Percentiles rank a stretch among this genome's conserved stretches.
Conservation (phyloP, 2,329 filamentous ascomycete species). For the Monosporascus sp. region DNA sequence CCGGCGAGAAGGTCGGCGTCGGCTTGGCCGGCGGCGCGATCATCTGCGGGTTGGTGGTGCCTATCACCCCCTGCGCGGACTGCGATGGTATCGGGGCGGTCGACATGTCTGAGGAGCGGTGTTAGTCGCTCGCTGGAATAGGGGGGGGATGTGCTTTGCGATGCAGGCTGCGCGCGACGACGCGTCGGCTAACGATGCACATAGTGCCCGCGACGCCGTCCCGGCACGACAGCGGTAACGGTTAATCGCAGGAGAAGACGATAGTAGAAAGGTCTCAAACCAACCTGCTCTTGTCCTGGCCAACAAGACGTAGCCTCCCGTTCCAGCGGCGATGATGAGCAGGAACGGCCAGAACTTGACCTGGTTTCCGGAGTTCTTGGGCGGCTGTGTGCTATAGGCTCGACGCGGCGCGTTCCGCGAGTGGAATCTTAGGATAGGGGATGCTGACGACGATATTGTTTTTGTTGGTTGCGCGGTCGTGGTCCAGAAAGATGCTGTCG, state of each 20-base stretch:
- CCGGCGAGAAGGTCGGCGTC: slow-evolving; percentile 66
- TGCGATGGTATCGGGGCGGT: not conserved
- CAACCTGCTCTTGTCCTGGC: slow-evolving; percentile 46
- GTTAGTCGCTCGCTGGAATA: too few species aligned
- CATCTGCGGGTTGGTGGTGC: slow-evolving; percentile 16
- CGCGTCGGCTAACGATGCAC: too few species aligned
- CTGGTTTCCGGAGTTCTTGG: slow-evolving; percentile 25
- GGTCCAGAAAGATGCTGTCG: not conserved
- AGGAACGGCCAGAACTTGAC: slow-evolving; percentile 58
- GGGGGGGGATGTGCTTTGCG: too few species aligned
- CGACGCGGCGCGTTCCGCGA: slow-evolving; percentile 2
- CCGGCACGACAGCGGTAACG: not conserved
- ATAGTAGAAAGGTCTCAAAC: slow-evolving; percentile 13
- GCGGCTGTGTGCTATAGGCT: slow-evolving; percentile 39
- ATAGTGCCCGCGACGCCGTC: not conserved
- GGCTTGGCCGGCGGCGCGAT: slow-evolving; percentile 32
- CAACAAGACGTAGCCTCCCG: slow-evolving; percentile 44
- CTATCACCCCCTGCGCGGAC: too few species aligned
- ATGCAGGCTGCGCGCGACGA: too few species aligned
- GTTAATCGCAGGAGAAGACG: not conserved
- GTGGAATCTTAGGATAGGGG: not conserved
- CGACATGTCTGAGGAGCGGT: not conserved
- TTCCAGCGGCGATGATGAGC: slow-evolving; percentile 41
- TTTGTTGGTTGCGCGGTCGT: slow-evolving; percentile 1
- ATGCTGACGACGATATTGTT: not conserved